Evolutionary conservation across 2,329 filamentous ascomycete species (phyloP).

Genomic region (Leptosphaerulina australis): DNA sequence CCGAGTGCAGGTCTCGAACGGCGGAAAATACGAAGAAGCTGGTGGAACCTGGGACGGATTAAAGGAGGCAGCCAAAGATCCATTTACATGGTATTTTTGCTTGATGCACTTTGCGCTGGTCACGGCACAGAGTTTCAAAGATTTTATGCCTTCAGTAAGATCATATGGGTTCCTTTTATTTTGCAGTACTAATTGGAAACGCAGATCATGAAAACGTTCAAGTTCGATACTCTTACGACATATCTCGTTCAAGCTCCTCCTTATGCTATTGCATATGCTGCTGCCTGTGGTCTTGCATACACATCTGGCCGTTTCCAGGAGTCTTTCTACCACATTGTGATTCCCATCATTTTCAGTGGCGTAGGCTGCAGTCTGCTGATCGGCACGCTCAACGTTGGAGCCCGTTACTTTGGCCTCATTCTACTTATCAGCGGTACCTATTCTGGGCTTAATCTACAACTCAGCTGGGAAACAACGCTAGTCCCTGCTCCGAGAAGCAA

Average conservation of each 20-base stretch:
- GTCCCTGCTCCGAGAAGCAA: slow-evolving; percentile 52
- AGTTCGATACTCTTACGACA: slow-evolving; percentile 34
- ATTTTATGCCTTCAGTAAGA: slow-evolving; percentile 42
- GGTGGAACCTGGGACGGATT: slow-evolving; percentile 50
- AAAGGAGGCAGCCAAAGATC: slow-evolving; percentile 47
- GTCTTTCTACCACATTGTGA: slow-evolving; percentile 38
- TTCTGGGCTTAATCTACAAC: slow-evolving; percentile 50
- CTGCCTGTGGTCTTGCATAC: slow-evolving; percentile 34
- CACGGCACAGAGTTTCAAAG: slow-evolving; percentile 42
- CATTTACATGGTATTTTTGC: slow-evolving; percentile 51
- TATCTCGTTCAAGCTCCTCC: slow-evolving; percentile 53
- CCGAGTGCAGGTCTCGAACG: slow-evolving; percentile 37
- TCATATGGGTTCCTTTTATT: no score
- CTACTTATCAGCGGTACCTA: slow-evolving; percentile 48
- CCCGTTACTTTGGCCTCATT: slow-evolving; percentile 8
- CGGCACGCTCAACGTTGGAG: slow-evolving; percentile 35
- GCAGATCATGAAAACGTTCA: slow-evolving; percentile 32
- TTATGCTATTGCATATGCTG: slow-evolving; percentile 41
- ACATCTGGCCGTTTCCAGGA: slow-evolving; percentile 39
- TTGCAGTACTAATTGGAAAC: no score
- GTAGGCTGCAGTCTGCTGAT: slow-evolving; percentile 37
- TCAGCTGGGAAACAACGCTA: slow-evolving; percentile 53
- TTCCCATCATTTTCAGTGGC: slow-evolving; percentile 30
- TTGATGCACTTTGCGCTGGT: slow-evolving; percentile 50
- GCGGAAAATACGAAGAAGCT: slow-evolving; percentile 48